Conservation (phyloP, 331 rosid species). For the Quercus phellos region DNA sequence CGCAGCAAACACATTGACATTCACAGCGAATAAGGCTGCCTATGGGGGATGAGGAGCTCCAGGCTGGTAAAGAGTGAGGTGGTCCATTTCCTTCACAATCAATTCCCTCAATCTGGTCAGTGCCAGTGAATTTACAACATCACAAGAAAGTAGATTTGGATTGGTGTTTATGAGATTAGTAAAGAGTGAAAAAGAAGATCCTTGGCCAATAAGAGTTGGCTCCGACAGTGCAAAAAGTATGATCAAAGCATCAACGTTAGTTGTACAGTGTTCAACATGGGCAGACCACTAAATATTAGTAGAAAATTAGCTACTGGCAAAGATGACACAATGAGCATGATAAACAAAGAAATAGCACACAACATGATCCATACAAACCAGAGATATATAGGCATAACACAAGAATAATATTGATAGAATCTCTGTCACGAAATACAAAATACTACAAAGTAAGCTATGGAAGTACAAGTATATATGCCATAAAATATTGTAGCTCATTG, state of each 20-base stretch:
- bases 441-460: neutral
- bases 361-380: too few relatives aligned
- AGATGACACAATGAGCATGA: too few relatives aligned
- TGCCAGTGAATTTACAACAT: neutral
- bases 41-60: slow-evolving; percentile 37
- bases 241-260: neutral
- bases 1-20: slow-evolving; percentile 11
- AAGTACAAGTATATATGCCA: neutral
- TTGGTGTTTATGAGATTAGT: neutral
- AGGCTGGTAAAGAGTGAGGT: slow-evolving; percentile 46
- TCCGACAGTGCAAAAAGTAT: neutral
- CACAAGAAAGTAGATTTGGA: neutral
- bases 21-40: slow-evolving; percentile 38
- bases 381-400: too few relatives aligned
- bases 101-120: slow-evolving; percentile 37
- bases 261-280: too few relatives aligned
- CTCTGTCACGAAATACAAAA: neutral
- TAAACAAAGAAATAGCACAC: too few relatives aligned
- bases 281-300: neutral
- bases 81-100: slow-evolving; percentile 30
- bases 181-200: neutral
- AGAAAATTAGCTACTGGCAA: too few relatives aligned
- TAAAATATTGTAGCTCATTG: neutral
- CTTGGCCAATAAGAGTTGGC: neutral
- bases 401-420: too few relatives aligned